Base-by-base conservation (phyloP, 768 basidiomycete species). In the Boletus huronensis region DNA sequence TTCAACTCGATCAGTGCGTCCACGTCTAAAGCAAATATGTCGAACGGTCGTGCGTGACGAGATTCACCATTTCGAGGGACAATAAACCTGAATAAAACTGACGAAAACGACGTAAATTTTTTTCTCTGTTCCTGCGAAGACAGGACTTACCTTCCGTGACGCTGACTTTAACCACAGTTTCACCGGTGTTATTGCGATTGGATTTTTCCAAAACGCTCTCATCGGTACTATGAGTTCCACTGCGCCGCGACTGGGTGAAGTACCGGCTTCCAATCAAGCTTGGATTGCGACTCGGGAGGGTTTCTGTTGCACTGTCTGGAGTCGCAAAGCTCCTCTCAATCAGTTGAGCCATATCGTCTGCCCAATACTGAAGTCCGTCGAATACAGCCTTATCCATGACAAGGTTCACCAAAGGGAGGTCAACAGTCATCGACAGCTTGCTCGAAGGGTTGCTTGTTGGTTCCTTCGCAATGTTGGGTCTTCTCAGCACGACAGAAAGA, bases 291-390 rank as follows among this genome's bases (percentile, higher is more conserved):
- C 80, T 82, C 53, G 73, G 72, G 48, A 64, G 58, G 23, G 63
- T 68, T 53, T 75, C 68, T 17, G 59, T 59, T 35, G 55, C 67
- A 7, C 53, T 60, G 26, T 68, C 68, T 32, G 54, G 58, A 43
- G 47, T 28, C 5, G 52, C 44, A 39, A 58, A 48, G 6, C 75
- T 70, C 16, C 73, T 76, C 48, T 88, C 88, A 4, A 87, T 62
- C 48, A 87, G 78, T 62, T 89, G 91, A n/a, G 84, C 74, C 26
- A 85, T 67, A 64, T 98, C 94, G 65, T 99, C 97, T 7, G 85
- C 86, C 78, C 88, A 91, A 63, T 86, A 87, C 68, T 98, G 93
- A 17, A 98, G 68, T 13, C 82, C 81, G 64, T 98, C 92, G 8
- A 94, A 70, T 2, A 75, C 57, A 6, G 72, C 64, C 68, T 98